Percentiles rank a stretch among this genome's conserved stretches.
Evolutionary conservation across 129 eudicot species (phyloP).

Genomic region (Sambucus nigra): DNA sequence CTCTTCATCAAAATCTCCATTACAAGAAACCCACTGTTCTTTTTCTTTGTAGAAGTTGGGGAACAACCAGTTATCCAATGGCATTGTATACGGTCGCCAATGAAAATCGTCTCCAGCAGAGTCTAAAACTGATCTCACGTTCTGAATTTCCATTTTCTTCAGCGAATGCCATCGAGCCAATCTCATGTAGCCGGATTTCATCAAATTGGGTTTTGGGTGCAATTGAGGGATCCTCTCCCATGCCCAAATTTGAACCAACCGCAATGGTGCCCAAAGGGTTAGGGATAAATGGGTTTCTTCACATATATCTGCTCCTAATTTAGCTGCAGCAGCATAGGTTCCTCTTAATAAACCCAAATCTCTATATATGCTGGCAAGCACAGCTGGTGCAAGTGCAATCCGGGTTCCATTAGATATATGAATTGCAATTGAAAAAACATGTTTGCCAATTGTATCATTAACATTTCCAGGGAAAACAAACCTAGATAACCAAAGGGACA

Average conservation of each 20-base stretch:
- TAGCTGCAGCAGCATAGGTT: not conserved
- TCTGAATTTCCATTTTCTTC: constrained; percentile 2
- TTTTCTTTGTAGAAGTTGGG: constrained; percentile 19
- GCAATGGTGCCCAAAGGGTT: constrained; percentile 25
- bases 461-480: constrained; percentile 1
- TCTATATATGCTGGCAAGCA: not conserved
- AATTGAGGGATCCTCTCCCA: constrained; percentile 34
- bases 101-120: constrained; percentile 18
- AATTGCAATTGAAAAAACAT: not conserved
- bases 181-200: constrained; percentile 11
- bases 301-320: not conserved
- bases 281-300: not conserved
- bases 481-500: constrained; percentile 3
- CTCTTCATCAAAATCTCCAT: constrained; percentile 13
- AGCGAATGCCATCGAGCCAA: constrained; percentile 21
- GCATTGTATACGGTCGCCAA: constrained; percentile 20
- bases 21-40: constrained; percentile 5
- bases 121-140: constrained; percentile 18
- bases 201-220: constrained; percentile 12
- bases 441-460: not conserved
- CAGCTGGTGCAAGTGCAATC: not conserved
- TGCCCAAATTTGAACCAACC: constrained; percentile 34
- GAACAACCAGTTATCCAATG: constrained; percentile 5
- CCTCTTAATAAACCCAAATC: constrained; percentile 1
- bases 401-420: not conserved